Evolutionary conservation across 805 yeast species (phyloP).

Genomic region (Teunomyces stri): DNA sequence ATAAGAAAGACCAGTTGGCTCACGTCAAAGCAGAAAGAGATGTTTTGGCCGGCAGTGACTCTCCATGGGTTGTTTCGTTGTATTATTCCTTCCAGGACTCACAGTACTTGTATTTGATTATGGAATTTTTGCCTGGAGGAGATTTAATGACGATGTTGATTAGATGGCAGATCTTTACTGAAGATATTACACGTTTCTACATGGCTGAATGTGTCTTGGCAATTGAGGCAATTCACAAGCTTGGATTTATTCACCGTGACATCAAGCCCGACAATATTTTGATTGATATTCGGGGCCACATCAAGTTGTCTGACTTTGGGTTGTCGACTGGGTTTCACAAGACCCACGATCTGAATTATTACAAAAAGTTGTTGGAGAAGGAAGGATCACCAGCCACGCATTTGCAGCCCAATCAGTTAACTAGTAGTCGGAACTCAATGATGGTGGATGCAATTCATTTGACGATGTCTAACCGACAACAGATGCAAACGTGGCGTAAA

Average conservation of each 20-base stretch:
- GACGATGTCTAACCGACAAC: slow-evolving; percentile 93
- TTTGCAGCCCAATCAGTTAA: slow-evolving; percentile 18
- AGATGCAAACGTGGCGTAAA: slow-evolving; percentile 95
- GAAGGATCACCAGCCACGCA: slow-evolving; percentile 41
- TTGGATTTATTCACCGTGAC: slow-evolving; percentile 95
- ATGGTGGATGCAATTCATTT: slow-evolving; percentile 92
- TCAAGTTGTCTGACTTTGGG: slow-evolving; percentile 73
- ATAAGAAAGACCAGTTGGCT: slow-evolving; percentile 88
- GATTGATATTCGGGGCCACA: slow-evolving; percentile 75
- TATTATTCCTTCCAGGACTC: slow-evolving; percentile 82
- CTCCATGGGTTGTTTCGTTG: slow-evolving; percentile 85
- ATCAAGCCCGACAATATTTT: slow-evolving; percentile 95
- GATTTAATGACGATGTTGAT: slow-evolving; percentile 93
- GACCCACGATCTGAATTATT: slow-evolving; percentile 87
- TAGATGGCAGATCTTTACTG: slow-evolving; percentile 91
- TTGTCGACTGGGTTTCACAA: slow-evolving; percentile 88
- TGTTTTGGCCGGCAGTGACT: slow-evolving; percentile 85
- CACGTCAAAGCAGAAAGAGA: slow-evolving; percentile 96
- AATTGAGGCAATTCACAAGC: slow-evolving; percentile 87
- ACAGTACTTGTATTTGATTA: slow-evolving; percentile 50
- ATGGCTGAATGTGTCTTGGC: slow-evolving; percentile 97
- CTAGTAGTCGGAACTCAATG: slow-evolving; percentile 65
- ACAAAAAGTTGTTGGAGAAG: slow-evolving; percentile 71
- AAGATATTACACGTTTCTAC: slow-evolving; percentile 87
- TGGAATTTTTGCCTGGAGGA: slow-evolving; percentile 63